These are phyloP conservation scores for Arachis monticola DNA, from an alignment of 331 rosid species.

Conservation along the genomic window DNA sequence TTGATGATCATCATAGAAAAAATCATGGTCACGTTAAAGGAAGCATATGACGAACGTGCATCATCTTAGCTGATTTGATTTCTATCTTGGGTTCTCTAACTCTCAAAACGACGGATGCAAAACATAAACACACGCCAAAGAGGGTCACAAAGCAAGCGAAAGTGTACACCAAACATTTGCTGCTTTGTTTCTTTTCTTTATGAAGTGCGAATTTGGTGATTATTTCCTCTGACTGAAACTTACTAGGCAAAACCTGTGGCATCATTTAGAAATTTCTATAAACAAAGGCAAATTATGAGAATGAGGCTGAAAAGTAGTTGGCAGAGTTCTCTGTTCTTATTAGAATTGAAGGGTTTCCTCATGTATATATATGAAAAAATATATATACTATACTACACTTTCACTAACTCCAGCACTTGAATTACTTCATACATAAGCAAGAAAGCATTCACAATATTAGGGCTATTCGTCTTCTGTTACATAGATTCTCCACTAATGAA, in stretches of 20 bases:
- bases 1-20: conserved; percentile 1
- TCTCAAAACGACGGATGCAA: conserved; percentile 9
- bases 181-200: not conserved
- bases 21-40: conserved; percentile 29
- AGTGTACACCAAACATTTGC: conserved; percentile 34
- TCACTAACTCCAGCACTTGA: not conserved
- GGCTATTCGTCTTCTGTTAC: not conserved
- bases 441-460: not conserved
- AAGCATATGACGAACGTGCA: not conserved
- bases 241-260: not conserved
- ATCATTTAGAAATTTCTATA: not conserved
- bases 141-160: conserved; percentile 8
- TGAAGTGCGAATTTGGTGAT: not conserved
- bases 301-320: not conserved
- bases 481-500: not conserved
- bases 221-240: not conserved
- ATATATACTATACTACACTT: no score
- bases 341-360: not conserved
- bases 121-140: not conserved
- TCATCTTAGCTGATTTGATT: conserved; percentile 32
- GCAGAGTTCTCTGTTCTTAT: not conserved
- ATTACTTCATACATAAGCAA: conserved; percentile 3
- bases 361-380: not conserved
- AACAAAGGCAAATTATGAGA: not conserved
- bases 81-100: conserved; percentile 6